Evolutionary conservation across 208 protist species (phyloP).

Genomic region (Polymyxa betae): DNA sequence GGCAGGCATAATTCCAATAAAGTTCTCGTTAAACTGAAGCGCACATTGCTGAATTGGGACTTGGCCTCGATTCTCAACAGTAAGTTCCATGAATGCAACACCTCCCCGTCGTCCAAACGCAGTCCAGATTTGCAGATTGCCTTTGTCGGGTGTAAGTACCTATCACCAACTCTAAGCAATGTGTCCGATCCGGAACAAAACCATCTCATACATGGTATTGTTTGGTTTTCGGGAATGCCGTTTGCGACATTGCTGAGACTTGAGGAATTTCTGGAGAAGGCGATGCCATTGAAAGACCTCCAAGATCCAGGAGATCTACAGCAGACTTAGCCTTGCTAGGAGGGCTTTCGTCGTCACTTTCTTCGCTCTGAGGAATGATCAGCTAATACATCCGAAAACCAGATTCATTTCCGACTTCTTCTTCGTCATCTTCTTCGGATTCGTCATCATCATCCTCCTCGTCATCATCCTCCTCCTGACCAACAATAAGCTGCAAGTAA

Average conservation of each 20-base stretch:
- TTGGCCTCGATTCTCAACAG: slow-evolving; percentile 63
- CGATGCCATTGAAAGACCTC: background rate
- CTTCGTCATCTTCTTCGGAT: slow-evolving; percentile 23
- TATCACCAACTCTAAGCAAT: background rate
- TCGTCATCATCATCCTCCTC: slow-evolving; percentile 41
- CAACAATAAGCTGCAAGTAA: background rate
- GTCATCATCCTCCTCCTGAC: background rate
- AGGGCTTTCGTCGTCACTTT: background rate
- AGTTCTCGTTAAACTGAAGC: slow-evolving; percentile 72
- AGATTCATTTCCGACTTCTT: background rate
- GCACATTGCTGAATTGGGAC: slow-evolving; percentile 62
- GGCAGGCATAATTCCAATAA: slow-evolving; percentile 61
- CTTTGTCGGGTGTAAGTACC: slow-evolving; percentile 3
- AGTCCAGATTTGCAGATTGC: background rate
- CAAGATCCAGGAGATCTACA: slow-evolving; percentile 16
- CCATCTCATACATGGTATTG: background rate
- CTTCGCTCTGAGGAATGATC: background rate
- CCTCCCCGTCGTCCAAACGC: background rate
- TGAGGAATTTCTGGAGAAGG: background rate
- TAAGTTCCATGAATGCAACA: slow-evolving; percentile 52
- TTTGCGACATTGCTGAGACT: slow-evolving; percentile 10
- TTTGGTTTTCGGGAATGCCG: slow-evolving; percentile 23
- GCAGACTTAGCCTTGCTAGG: background rate
- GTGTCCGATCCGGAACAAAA: background rate
- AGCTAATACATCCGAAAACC: background rate